phyloP scores from a whole-genome alignment of 148 eudicot species.

The Rhododendron henanense region DNA sequence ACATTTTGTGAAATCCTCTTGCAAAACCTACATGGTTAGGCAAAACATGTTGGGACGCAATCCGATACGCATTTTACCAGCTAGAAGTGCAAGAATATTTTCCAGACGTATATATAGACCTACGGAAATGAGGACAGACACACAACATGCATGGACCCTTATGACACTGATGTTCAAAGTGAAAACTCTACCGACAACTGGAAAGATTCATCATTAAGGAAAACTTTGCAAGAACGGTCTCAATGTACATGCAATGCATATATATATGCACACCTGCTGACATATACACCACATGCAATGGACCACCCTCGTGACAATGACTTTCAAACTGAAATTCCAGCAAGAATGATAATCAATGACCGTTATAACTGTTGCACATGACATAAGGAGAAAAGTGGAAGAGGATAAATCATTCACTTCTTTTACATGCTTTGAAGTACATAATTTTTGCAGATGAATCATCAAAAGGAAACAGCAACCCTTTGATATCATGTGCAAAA shows the following conservation, averaged over 20 bases:
- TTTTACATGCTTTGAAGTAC: neutral
- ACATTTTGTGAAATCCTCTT: constrained; percentile 87
- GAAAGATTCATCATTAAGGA: neutral
- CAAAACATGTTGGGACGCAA: neutral
- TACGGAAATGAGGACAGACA: neutral
- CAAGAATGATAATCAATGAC: neutral
- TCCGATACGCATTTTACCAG: neutral
- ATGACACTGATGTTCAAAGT: neutral
- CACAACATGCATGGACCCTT: neutral
- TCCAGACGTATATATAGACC: neutral
- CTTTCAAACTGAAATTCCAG: neutral
- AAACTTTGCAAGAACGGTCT: neutral
- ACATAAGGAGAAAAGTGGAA: neutral
- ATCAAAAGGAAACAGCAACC: neutral
- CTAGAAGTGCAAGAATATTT: neutral
- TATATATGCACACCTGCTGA: neutral
- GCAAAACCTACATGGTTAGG: constrained; percentile 51
- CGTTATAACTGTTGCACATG: neutral
- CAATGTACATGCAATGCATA: neutral
- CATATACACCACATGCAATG: neutral
- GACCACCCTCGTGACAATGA: neutral
- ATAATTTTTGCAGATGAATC: neutral
- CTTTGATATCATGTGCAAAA: neutral
- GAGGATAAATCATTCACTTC: neutral
- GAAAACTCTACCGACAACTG: neutral